phyloP scores from a whole-genome alignment of 768 basidiomycete genomes.

The Tubosaeta brunneosetosa region DNA sequence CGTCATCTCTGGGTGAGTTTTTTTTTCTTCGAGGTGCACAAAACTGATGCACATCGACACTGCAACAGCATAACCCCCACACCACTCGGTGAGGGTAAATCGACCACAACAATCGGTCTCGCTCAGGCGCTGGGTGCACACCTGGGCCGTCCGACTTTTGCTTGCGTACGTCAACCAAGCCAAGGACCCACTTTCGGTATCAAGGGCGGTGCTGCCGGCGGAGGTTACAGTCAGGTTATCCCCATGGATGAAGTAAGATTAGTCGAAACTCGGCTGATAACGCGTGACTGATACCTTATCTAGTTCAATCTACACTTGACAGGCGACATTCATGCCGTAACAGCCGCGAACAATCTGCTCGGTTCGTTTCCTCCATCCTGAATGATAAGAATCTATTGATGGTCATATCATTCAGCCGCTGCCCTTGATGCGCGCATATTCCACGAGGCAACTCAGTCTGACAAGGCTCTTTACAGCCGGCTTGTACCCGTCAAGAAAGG shows the following conservation, averaged over 20 bases:
- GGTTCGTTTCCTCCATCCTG: constrained; percentile 41
- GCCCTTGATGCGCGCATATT: constrained; percentile 96
- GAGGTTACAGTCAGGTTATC: constrained; percentile 97
- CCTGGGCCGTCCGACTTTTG: constrained; percentile 87
- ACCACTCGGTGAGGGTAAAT: constrained; percentile 96
- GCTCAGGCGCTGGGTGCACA: constrained; percentile 96
- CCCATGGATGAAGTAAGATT: constrained; percentile 89
- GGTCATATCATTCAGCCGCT: constrained; percentile 56
- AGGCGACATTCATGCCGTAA: constrained; percentile 96
- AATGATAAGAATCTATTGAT: constrained; percentile 3
- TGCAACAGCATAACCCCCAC: constrained; percentile 82
- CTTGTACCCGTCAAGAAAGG: constrained; percentile 93
- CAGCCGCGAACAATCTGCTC: constrained; percentile 94
- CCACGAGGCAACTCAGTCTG: constrained; percentile 92
- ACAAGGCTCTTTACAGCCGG: constrained; percentile 92
- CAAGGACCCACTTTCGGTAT: constrained; percentile 99
- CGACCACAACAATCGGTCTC: constrained; percentile 94
- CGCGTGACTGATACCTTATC: constrained; percentile 2
- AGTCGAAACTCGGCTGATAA: neutral
- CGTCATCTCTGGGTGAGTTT: constrained; percentile 78
- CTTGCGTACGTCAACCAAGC: constrained; percentile 96
- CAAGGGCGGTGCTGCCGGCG: constrained; percentile 97
- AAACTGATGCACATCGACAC: neutral
- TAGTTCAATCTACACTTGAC: constrained; percentile 95
- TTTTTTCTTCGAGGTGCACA: neutral